Conservation (phyloP, 2,329 filamentous ascomycete species). For the Colletotrichum paranaense region DNA sequence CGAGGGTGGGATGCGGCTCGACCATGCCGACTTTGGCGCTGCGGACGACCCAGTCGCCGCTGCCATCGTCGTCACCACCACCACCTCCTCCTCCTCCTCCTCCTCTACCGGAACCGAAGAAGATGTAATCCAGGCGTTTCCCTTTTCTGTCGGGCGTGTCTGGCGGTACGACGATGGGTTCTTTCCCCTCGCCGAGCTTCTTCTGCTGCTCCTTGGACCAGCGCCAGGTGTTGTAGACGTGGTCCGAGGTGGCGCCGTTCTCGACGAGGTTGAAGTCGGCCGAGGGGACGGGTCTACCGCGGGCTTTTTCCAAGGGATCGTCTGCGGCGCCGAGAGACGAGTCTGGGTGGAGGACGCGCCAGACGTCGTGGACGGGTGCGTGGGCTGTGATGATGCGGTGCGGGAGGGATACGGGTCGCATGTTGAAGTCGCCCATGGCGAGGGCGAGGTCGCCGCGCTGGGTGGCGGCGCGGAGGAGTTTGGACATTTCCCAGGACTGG, state of each 20-base stretch:
- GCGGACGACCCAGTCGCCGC: constrained; percentile 74
- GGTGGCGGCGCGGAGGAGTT: constrained; percentile 84
- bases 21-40: constrained; percentile 82
- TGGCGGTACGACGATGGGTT: constrained; percentile 70
- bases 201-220: constrained; percentile 82
- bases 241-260: constrained; percentile 91
- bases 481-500: constrained; percentile 95
- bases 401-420: constrained; percentile 87
- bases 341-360: constrained; percentile 85
- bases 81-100: too few relatives aligned
- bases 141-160: constrained; percentile 77
- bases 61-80: constrained; percentile 58
- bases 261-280: constrained; percentile 81
- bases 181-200: constrained; percentile 71
- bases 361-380: constrained; percentile 82
- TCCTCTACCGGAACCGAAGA: constrained; percentile 66
- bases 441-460: constrained; percentile 86
- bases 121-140: constrained; percentile 96
- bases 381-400: constrained; percentile 85
- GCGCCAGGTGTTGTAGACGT: constrained; percentile 90
- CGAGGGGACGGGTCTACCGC: constrained; percentile 76
- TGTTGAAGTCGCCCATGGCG: constrained; percentile 95
- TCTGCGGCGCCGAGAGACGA: constrained; percentile 82
- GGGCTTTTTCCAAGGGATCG: constrained; percentile 73
- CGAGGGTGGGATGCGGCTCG: constrained; percentile 81